Conservation (phyloP, 1,139 yeast species). For the Zygosaccharomyces sapae region DNA sequence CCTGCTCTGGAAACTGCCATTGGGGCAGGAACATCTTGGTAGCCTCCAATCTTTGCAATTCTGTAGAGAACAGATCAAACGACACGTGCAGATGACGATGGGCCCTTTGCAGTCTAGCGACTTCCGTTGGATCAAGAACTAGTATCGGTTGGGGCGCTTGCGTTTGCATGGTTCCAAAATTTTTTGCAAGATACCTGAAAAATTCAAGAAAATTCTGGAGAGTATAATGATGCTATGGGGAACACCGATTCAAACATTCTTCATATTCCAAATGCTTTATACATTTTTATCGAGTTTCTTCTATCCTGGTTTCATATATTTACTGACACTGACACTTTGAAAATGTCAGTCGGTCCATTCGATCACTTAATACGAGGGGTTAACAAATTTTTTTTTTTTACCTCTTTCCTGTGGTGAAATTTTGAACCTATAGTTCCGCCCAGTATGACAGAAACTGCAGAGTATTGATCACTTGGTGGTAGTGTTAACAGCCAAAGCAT, state of each 20-base stretch:
- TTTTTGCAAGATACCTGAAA: neutral
- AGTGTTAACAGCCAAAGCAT: too few relatives aligned
- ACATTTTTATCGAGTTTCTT: conserved; percentile 2
- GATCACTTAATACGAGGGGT: neutral
- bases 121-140: neutral
- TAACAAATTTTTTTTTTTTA: neutral
- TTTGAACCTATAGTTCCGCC: neutral
- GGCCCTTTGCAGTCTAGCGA: neutral
- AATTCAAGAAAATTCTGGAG: neutral
- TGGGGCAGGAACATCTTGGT: neutral
- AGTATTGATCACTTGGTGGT: too few relatives aligned
- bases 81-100: conserved; percentile 6
- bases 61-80: conserved; percentile 6
- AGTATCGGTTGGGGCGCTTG: conserved; percentile 1
- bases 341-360: neutral
- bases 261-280: neutral
- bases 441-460: neutral
- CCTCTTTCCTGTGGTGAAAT: conserved; percentile 1
- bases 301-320: neutral
- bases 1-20: conserved; percentile 9
- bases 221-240: too few relatives aligned
- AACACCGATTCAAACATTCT: too few relatives aligned
- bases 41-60: conserved; percentile 6
- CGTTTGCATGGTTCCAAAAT: neutral
- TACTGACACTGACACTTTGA: conserved; percentile 9